Evolutionary conservation across 495 filamentous ascomycete species (phyloP).

Genomic region (Penicillium desertorum): DNA sequence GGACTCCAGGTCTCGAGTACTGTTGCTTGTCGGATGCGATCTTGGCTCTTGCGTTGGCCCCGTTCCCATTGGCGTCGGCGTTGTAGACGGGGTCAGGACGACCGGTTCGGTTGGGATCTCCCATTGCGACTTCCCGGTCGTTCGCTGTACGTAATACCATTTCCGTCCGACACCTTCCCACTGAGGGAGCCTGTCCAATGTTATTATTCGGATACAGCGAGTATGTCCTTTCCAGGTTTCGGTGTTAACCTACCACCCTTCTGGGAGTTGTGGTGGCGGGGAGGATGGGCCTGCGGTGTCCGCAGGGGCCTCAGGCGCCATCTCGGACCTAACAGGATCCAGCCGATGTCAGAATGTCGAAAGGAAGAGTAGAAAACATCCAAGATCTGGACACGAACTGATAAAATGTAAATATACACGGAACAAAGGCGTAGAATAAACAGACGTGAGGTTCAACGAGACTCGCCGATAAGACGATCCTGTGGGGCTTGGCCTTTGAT

Average conservation of each 20-base stretch:
- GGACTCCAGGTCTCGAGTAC: slow-evolving; percentile 12
- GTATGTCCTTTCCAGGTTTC: neutral
- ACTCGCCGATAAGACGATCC: slow-evolving; percentile 21
- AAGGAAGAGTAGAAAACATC: neutral
- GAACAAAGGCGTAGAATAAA: neutral
- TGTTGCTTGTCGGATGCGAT: slow-evolving; percentile 21
- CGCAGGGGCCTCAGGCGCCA: slow-evolving; percentile 48
- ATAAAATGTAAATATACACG: slow-evolving; percentile 6
- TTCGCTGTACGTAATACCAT: slow-evolving; percentile 79
- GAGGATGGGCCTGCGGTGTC: slow-evolving; percentile 69
- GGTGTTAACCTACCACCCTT: slow-evolving; percentile 60
- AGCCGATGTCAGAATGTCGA: neutral
- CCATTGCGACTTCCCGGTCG: slow-evolving; percentile 76
- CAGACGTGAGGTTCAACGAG: slow-evolving; percentile 5
- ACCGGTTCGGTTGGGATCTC: slow-evolving; percentile 68
- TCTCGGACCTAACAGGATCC: slow-evolving; percentile 10
- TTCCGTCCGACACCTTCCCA: slow-evolving; percentile 72
- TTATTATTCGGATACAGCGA: neutral
- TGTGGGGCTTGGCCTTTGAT: slow-evolving; percentile 28
- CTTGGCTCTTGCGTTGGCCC: slow-evolving; percentile 33
- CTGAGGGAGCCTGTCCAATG: slow-evolving; percentile 62
- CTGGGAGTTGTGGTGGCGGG: slow-evolving; percentile 65
- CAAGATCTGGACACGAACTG: neutral
- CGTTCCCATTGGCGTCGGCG: slow-evolving; percentile 32
- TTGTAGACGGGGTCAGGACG: slow-evolving; percentile 40